Evolutionary conservation across 2,329 filamentous ascomycete species (phyloP), one percentile per base, ranked within the genome.

Genomic region (Trichoderma harzianum): DNA sequence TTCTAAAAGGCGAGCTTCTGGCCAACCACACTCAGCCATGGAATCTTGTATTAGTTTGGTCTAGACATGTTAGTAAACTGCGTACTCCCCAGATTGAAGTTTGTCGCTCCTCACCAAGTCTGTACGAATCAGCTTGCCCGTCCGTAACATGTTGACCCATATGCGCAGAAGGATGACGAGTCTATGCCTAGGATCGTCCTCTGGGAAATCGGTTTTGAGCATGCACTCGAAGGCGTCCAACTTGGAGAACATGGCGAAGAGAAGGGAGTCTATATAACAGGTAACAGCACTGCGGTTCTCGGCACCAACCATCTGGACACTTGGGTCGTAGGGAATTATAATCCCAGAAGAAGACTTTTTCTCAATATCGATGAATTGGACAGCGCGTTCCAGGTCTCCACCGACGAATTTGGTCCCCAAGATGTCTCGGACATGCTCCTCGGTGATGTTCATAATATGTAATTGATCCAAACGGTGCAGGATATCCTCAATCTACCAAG

Each of bases 241-340:
- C 73, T 93, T 91, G 21, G 93, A 92, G 79, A 98, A 98, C 94
- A 99, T 98, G 80, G 95, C 92, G 79, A 98, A 98, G 1, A 99
- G 87, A 26, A 98, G 84, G 0, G 95, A 88, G 80, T 98, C 96
- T 18, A 98, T 85, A 79, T 97, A 98, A 83, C 96, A 99, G n/a
- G 95, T 98, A 43, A 97, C 94, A 62, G 89, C 89, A 58, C 91
- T 87, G 62, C 94, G 87, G 78, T 99, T 99, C 76, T 93, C 92
- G 14, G 96, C 95, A 7, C 96, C 96, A 5, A 93, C 83, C 84
- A 98, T 90, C 71, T 88, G 87, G 8, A 92, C 86, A 68, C 87
- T 86, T 10, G 93, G 89, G 70, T 93, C 87, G 82, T 93, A 97
- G 18, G 90, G 88, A 74, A 90, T 86, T 74, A 98, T 88, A 53